Evolutionary conservation across 176 grass and related monocot species (phyloP), one percentile per base, ranked within the genome.

Genomic region (Pharus latifolius): DNA sequence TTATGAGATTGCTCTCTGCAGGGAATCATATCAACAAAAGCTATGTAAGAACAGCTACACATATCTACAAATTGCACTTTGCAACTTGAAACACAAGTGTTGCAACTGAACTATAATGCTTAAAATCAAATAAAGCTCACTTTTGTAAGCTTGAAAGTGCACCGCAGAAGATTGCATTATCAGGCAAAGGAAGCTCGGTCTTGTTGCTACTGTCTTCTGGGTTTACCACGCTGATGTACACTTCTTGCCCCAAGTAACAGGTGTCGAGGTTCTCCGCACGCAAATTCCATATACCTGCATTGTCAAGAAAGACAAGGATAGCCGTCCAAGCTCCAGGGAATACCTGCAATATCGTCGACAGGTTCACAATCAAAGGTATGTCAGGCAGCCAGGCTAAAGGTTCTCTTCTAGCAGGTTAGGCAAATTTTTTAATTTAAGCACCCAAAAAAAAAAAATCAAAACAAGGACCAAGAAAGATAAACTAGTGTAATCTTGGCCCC

Each of bases 321-420:
- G 94, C 84, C 1, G 87, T 91, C 94, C 94, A 98, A 72, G 94
- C 94, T 67, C 89, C 94, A 26, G 94, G 84, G 72, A 88, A 98
- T 50, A 98, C 94, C 94, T 98, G 75, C 31, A 82, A 50, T 78
- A 4, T 65, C 20, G 10, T 49, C 53, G 0, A 83, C 23, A 60
- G 8, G 4, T 45, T 24, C 49, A 11, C 37, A 3, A 35, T 50
- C n/a, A 63, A 63, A 45, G 13, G 13, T 26, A 55, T 45, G 16
- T 20, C 17, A 52, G n/a, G n/a, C n/a, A n/a, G n/a, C n/a, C n/a
- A n/a, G 52, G 16, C 23, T 69, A 60, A 69, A 20, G 22, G 13
- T n/a, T n/a, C n/a, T n/a, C n/a, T n/a, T n/a, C n/a, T n/a, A n/a
- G n/a, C n/a, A n/a, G n/a, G n/a, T n/a, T n/a, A n/a, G n/a, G n/a